These are phyloP conservation scores for Talaromyces borbonicus DNA, from an alignment of 495 filamentous ascomycete genomes.

Conservation along the genomic window DNA sequence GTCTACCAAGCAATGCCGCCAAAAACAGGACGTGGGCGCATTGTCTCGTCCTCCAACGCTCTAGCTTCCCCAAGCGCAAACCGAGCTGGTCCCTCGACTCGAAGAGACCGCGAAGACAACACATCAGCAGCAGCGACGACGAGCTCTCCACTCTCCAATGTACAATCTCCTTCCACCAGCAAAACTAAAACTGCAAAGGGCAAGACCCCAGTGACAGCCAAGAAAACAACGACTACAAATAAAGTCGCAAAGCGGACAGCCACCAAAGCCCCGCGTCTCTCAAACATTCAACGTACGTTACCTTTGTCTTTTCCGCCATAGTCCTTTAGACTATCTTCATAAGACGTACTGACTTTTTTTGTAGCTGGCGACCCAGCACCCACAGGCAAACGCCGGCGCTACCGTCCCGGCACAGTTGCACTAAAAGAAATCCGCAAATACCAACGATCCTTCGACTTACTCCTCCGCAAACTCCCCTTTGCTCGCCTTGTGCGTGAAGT, in stretches of 20 bases:
- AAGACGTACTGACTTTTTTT: neutral
- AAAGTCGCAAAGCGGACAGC: slow-evolving; percentile 17
- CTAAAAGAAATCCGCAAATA: slow-evolving; percentile 79
- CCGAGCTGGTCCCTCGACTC: neutral
- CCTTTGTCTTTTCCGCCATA: neutral
- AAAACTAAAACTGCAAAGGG: slow-evolving; percentile 1
- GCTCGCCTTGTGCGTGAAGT: slow-evolving; percentile 86
- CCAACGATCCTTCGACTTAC: slow-evolving; percentile 71
- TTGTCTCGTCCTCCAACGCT: neutral
- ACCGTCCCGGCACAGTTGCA: slow-evolving; percentile 75
- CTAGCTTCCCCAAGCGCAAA: neutral
- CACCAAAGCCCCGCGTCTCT: slow-evolving; percentile 12
- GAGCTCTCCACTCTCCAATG: neutral
- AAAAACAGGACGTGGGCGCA: neutral
- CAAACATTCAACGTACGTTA: slow-evolving; percentile 33
- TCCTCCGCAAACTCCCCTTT: slow-evolving; percentile 77
- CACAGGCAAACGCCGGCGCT: slow-evolving; percentile 52
- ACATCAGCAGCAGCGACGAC: neutral
- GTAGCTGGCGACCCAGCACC: slow-evolving; percentile 67
- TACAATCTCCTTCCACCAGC: neutral
- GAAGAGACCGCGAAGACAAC: neutral
- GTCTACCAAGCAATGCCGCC: neutral
- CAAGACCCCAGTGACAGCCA: slow-evolving; percentile 2
- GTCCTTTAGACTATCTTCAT: slow-evolving; percentile 3
- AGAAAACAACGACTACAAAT: neutral